Percentiles rank a stretch among this genome's conserved stretches.
Conservation (phyloP, 257 asterid species). For the Apocynum venetum region DNA sequence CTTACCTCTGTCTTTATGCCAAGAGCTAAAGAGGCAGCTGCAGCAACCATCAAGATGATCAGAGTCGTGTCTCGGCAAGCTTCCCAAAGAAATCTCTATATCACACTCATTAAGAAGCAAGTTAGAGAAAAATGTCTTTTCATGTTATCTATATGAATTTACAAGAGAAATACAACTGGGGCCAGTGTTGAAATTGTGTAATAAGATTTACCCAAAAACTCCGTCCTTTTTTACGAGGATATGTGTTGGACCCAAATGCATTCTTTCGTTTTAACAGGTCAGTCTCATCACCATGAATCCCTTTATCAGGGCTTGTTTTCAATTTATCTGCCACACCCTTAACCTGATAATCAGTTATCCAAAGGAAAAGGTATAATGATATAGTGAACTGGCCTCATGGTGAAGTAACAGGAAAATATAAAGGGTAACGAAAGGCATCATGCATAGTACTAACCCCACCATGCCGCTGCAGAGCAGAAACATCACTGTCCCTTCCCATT, state of each 20-base stretch:
- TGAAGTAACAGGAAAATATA: not conserved
- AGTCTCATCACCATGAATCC: slow-evolving; percentile 66
- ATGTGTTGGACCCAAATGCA: slow-evolving; percentile 87
- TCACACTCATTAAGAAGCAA: slow-evolving; percentile 9
- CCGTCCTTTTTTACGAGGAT: slow-evolving; percentile 91
- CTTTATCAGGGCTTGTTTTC: slow-evolving; percentile 56
- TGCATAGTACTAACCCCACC: slow-evolving; percentile 78
- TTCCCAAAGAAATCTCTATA: slow-evolving; percentile 84
- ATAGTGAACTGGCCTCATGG: not conserved
- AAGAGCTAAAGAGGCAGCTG: slow-evolving; percentile 93
- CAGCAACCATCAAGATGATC: slow-evolving; percentile 94
- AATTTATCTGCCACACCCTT: slow-evolving; percentile 66
- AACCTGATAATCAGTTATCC: slow-evolving; percentile 38
- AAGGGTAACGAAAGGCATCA: not conserved
- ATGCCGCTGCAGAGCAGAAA: slow-evolving; percentile 49
- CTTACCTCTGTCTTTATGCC: slow-evolving; percentile 94
- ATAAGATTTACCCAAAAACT: slow-evolving; percentile 67
- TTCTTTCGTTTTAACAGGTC: slow-evolving; percentile 57
- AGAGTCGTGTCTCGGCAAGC: slow-evolving; percentile 91
- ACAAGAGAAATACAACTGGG: slow-evolving; percentile 6
- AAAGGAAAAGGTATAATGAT: not conserved
- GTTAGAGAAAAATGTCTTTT: slow-evolving; percentile 11
- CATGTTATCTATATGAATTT: not conserved
- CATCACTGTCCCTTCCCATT: slow-evolving; percentile 59
- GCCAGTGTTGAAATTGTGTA: slow-evolving; percentile 1